Evolutionary conservation across 1,284 basidiomycete genomes (phyloP), one percentile per base, ranked within the genome.

Genomic region (Cryptococcus deneoformans): DNA sequence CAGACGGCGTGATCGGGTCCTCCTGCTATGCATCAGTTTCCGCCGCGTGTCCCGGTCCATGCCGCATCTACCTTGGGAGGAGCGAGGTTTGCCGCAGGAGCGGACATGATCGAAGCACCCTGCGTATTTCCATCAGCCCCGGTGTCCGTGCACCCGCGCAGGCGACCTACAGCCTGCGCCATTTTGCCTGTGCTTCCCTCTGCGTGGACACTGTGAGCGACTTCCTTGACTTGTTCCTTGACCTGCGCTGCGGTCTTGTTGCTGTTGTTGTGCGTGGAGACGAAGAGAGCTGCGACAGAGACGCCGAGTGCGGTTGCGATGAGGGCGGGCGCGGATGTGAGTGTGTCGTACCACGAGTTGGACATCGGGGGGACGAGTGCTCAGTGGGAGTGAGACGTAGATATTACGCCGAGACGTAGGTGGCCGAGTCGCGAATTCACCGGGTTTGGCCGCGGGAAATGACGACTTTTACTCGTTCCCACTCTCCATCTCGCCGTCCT

Each of bases 61-160:
- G n/a, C 10, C 20, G 64, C 67, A 52, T 29, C 34, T 53, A 75
- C 74, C 69, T 76, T 76, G 24, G 77, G 75, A 35, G 76, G 70
- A 42, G 63, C 63, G 42, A 79, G 69, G 24, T 69, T 57, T 11
- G 71, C 57, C 16, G 75, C 60, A 9, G 77, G 75, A 1, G 76
- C 67, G n/a, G 73, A 76, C 77, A 78, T 79, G 57, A 77, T 61
- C 50, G 69, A 71, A 37, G 67, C 71, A 38, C 64, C 65, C 70
- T 71, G 50, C 14, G 20, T 29, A 29, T 29, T 11, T 6, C 20
- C 20, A 44, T 37, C 12, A n/a, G 12, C 20, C 35, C 20, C 24
- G 14, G 4, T 46, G 20, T 29, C 29, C 29, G 29, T 29, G 29
- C 29, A 29, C 3, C 29, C 29, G 5, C 34, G 14, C 3, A 42